Base-by-base conservation (phyloP, 768 basidiomycete genomes). In the Cubamyces sp. region DNA sequence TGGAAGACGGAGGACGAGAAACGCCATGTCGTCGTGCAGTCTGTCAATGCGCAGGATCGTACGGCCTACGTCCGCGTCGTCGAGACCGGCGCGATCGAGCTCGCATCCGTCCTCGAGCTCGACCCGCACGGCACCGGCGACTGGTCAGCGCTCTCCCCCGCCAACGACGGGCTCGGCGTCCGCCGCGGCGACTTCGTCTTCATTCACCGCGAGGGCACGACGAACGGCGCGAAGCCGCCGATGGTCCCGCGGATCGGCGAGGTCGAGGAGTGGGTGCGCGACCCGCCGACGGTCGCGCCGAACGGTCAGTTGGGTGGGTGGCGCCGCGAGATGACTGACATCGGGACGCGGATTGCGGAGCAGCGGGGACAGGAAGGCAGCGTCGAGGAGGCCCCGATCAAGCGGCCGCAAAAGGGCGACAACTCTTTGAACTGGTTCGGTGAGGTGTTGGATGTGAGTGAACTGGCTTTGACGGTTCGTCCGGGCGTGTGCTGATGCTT, bases 201-300 rank as follows among this genome's bases (percentile, higher is more conserved):
- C 67, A 79, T 96, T 55, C 90, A 94, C 73, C 78, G 76, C 5
- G 77, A 79, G 65, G 87, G 85, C 43, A 77, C 81, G n/a, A 88
- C 84, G 15, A 97, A 96, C 71, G 91, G 92, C 11, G 82, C 82
- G 37, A 71, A 80, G 30, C 73, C 77, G 14, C 92, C 94, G 3
- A 78, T 81, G 59, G 89, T 98, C 34, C 94, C 94, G 9, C 81
- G 82, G 52, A 89, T 98, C 26, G 95, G 95, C 26, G 92, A 95
- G 74, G 72, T 93, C 25, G 94, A 94, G 70, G 72, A 81, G 23
- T 92, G 91, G 88, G 86, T 92, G 25, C 82, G 85, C 49, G 88
- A 94, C 67, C 66, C 76, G 39, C 82, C 85, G 0, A 73, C 81
- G 6, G 56, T 74, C 25, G 70, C 72, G 40, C 71, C 78, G 23